Evolutionary conservation across 2,329 filamentous ascomycete genomes (phyloP).

Genomic region (Sphaerostilbella broomeana): DNA sequence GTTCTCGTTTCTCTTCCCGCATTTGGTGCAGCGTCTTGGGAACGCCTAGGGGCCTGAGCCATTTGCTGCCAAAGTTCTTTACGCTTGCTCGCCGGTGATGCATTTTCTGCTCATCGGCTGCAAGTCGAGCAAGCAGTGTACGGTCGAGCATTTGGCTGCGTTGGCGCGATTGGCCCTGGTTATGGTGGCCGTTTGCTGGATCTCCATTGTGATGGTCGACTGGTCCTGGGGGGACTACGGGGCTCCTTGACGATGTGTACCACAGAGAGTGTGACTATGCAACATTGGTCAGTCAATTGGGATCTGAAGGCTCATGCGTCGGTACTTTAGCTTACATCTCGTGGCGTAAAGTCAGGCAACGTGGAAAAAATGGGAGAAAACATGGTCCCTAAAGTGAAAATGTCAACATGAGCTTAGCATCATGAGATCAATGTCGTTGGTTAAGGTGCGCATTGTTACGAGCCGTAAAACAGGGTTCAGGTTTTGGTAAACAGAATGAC

Average conservation of each 20-base stretch:
- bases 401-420: neutral
- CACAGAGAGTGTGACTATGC: constrained; percentile 63
- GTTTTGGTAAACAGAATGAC: neutral
- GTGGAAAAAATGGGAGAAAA: constrained; percentile 51
- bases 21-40: constrained; percentile 84
- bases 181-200: constrained; percentile 23
- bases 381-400: too few relatives aligned
- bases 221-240: constrained; percentile 30
- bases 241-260: constrained; percentile 60
- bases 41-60: constrained; percentile 85
- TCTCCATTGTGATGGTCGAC: constrained; percentile 27
- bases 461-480: neutral
- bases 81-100: constrained; percentile 74
- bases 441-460: neutral
- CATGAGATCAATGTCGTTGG: neutral
- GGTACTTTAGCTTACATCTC: constrained; percentile 67
- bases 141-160: constrained; percentile 45
- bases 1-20: constrained; percentile 82
- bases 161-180: constrained; percentile 29
- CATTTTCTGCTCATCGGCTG: constrained; percentile 69
- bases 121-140: constrained; percentile 61
- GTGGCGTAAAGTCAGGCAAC: constrained; percentile 61
- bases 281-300: neutral
- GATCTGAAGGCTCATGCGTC: neutral
- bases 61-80: constrained; percentile 77